A percentile compares a stretch with the other conserved stretches of the same genome.
These are phyloP conservation scores for Scleromitrula shiraiana DNA, from an alignment of 2,329 filamentous ascomycete genomes.

Conservation along the genomic window DNA sequence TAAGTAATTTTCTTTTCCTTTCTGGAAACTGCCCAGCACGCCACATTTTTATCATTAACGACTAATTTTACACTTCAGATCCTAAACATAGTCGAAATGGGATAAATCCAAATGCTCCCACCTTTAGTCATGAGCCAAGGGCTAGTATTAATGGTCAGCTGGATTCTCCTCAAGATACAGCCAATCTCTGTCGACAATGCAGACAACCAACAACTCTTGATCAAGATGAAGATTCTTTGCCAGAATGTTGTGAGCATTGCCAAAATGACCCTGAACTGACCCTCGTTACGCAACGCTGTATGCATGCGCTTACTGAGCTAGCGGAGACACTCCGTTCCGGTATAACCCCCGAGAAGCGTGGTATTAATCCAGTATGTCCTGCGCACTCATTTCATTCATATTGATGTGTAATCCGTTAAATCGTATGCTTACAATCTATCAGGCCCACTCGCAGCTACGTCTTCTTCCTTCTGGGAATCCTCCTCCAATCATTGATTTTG, in stretches of 20 bases:
- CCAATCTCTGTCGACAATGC: constrained; percentile 21
- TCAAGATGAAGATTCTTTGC: constrained; percentile 10
- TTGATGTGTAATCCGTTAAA: neutral
- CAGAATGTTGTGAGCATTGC: constrained; percentile 20
- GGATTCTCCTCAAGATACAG: constrained; percentile 10
- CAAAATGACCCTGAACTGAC: constrained; percentile 20
- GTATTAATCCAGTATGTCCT: constrained; percentile 18
- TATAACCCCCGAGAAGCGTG: constrained; percentile 21
- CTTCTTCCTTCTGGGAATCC: constrained; percentile 15
- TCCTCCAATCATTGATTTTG: constrained; percentile 24
- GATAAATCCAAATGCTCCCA: constrained; percentile 9
- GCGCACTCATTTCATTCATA: neutral
- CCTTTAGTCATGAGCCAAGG: constrained; percentile 3
- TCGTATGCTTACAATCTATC: constrained; percentile 4
- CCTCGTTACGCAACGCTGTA: constrained; percentile 20
- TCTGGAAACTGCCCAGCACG: neutral
- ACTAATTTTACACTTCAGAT: constrained; percentile 10
- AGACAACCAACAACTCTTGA: constrained; percentile 16
- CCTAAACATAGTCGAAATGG: constrained; percentile 13
- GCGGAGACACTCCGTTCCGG: constrained; percentile 24
- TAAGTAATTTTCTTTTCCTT: constrained; percentile 18
- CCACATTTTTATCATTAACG: constrained; percentile 13
- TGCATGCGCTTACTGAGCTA: constrained; percentile 25
- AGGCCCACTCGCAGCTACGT: constrained; percentile 9
- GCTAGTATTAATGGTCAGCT: neutral